phyloP scores from a whole-genome alignment of 192 early-diverging fungal species.

The Chytriomyces confervae region DNA sequence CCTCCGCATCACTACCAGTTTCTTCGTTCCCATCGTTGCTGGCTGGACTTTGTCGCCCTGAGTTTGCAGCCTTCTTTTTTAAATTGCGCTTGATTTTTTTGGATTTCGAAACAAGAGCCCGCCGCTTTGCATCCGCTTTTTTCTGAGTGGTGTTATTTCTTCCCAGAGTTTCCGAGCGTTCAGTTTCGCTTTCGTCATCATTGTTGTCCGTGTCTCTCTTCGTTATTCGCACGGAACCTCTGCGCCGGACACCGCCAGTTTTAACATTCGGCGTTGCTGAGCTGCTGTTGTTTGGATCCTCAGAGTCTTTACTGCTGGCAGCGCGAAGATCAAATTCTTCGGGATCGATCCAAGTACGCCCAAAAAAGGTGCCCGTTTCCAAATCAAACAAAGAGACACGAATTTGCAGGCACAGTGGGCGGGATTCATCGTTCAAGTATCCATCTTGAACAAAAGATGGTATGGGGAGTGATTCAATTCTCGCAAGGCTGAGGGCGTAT shows the following conservation, averaged over 20 bases:
- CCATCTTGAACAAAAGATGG: constrained; percentile 11
- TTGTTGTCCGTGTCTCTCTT: neutral
- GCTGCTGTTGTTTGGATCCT: neutral
- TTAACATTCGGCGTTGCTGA: too few relatives aligned
- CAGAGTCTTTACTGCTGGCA: neutral
- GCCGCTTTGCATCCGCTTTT: neutral
- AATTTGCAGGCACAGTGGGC: constrained; percentile 21
- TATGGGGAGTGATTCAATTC: constrained; percentile 26
- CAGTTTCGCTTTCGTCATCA: neutral
- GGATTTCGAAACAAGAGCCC: neutral
- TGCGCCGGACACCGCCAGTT: too few relatives aligned
- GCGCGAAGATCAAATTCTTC: constrained; percentile 22
- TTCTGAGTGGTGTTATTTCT: neutral
- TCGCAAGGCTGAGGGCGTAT: constrained; percentile 20
- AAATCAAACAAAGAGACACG: constrained; percentile 34
- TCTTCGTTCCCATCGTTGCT: constrained; percentile 6
- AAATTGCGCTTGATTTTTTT: neutral
- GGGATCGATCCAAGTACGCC: constrained; percentile 37
- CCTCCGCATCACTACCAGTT: neutral
- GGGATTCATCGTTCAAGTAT: constrained; percentile 15
- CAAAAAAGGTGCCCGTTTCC: constrained; percentile 37
- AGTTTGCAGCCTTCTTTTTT: neutral
- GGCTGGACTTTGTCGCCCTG: neutral
- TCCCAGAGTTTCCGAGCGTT: neutral
- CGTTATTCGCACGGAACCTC: too few relatives aligned